Percentiles rank a stretch among this genome's conserved stretches.
phyloP scores from a whole-genome alignment of 2,329 filamentous ascomycete species.

The Coleophoma cylindrospora region DNA sequence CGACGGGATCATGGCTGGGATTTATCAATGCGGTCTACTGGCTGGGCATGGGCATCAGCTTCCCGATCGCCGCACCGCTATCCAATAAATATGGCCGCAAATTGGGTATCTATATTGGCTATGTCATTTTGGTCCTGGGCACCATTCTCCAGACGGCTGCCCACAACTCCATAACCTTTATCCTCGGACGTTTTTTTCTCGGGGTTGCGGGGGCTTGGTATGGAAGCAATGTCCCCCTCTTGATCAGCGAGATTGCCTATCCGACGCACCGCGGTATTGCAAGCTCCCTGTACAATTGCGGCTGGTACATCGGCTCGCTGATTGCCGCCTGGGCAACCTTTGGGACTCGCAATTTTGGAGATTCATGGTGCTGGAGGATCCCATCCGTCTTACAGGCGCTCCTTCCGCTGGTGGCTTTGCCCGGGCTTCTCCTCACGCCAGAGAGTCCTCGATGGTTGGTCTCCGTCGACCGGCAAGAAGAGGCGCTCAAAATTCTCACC shows the following conservation, averaged over 20 bases:
- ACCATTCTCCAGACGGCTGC: background rate
- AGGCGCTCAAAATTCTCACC: constrained; percentile 31
- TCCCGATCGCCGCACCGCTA: background rate
- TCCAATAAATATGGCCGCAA: background rate
- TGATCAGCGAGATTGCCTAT: background rate
- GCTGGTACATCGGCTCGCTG: constrained; percentile 28
- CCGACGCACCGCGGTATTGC: background rate
- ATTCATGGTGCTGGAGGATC: constrained; percentile 16
- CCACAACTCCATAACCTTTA: background rate
- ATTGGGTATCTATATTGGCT: background rate
- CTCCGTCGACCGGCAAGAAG: constrained; percentile 23
- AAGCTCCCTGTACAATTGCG: background rate
- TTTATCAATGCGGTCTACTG: background rate
- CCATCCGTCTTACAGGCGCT: constrained; percentile 13
- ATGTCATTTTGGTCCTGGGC: background rate
- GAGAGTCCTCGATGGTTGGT: constrained; percentile 32
- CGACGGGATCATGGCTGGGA: background rate
- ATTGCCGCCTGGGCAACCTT: constrained; percentile 34
- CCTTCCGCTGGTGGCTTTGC: constrained; percentile 2
- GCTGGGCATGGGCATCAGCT: background rate
- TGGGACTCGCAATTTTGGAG: background rate
- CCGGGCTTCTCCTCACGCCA: constrained; percentile 21
- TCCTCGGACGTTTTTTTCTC: background rate
- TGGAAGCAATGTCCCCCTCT: background rate
- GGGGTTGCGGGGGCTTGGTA: background rate